These are phyloP conservation scores for Eremochloa ophiuroides DNA, from an alignment of 176 grass and related monocot genomes.

Conservation along the genomic window DNA sequence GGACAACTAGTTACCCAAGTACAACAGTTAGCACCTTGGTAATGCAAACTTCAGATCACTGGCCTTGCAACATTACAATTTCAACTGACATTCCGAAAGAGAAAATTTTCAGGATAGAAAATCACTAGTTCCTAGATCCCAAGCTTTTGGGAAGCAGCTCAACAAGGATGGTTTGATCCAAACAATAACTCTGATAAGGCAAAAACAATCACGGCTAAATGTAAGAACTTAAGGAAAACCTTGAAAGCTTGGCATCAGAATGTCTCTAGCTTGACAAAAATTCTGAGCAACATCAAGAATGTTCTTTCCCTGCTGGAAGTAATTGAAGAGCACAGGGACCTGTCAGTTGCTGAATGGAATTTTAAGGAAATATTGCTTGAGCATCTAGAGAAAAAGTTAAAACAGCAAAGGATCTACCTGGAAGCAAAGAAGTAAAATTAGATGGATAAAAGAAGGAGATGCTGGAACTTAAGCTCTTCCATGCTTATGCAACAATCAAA, in stretches of 20 bases:
- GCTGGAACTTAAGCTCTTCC: background rate
- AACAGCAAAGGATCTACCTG: background rate
- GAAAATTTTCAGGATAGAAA: background rate
- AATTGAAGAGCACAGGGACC: background rate
- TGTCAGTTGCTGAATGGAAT: accelerated
- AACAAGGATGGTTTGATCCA: background rate
- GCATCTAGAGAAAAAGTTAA: accelerated
- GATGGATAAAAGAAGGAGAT: background rate
- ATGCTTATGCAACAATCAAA: background rate
- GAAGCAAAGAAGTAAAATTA: background rate
- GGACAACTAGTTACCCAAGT: background rate
- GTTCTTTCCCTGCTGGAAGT: accelerated
- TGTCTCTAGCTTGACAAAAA: accelerated
- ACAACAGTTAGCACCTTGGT: background rate
- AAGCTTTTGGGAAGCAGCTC: accelerated
- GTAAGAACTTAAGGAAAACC: background rate
- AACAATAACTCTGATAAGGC: background rate
- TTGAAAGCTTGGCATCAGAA: background rate
- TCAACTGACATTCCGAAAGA: background rate
- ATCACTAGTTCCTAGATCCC: background rate
- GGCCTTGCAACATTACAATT: background rate
- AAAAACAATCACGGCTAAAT: background rate
- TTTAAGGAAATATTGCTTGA: background rate
- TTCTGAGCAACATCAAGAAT: accelerated
- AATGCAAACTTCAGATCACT: background rate